phyloP scores from a whole-genome alignment of 164 flowering plant species.

The Vitis riparia region DNA sequence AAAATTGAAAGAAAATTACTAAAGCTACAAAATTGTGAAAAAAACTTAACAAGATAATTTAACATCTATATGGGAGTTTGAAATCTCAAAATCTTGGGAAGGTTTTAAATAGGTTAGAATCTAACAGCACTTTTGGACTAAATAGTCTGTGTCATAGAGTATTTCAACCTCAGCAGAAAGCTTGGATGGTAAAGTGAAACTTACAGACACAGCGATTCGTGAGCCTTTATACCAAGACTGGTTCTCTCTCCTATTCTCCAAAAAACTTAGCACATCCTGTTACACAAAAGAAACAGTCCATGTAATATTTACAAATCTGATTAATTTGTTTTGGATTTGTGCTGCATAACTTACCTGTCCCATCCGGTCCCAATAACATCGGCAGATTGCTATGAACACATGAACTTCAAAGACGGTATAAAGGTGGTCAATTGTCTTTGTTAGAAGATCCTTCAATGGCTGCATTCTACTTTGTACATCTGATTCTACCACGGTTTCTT shows the following conservation, averaged over 20 bases:
- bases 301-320: not conserved
- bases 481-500: slow-evolving; percentile 67
- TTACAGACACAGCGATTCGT: slow-evolving; percentile 71
- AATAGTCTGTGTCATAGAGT: not conserved
- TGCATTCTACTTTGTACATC: slow-evolving; percentile 83
- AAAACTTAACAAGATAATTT: no score
- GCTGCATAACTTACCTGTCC: slow-evolving; percentile 56
- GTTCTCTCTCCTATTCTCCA: slow-evolving; percentile 88
- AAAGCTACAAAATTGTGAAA: no score
- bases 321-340: no score
- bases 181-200: slow-evolving; percentile 21
- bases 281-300: not conserved
- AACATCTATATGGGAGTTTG: no score
- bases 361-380: slow-evolving; percentile 91
- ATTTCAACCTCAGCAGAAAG: not conserved
- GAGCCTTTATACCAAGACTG: slow-evolving; percentile 86
- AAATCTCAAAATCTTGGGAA: no score
- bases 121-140: not conserved
- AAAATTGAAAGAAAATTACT: no score
- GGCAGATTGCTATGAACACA: slow-evolving; percentile 74
- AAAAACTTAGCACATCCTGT: slow-evolving; percentile 80
- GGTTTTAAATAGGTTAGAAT: no score
- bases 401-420: slow-evolving; percentile 66
- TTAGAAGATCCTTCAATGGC: slow-evolving; percentile 69
- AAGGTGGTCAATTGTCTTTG: slow-evolving; percentile 67